Percentiles rank a stretch among this genome's conserved stretches.
phyloP scores from a whole-genome alignment of 1,284 basidiomycete genomes.

The Clitocybe nebularis region DNA sequence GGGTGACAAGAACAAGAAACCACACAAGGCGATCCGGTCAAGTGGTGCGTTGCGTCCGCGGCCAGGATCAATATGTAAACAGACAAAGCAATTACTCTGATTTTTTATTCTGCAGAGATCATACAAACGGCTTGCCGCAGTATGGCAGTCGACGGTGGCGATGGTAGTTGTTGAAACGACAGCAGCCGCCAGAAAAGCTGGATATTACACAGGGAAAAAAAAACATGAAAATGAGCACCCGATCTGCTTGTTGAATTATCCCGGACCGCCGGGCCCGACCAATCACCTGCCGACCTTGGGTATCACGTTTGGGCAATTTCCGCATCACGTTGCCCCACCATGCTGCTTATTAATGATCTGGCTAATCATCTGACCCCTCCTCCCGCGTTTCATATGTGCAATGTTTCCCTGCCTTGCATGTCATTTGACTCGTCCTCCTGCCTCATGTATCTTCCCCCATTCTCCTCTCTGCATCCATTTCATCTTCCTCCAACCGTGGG shows the following conservation, averaged over 20 bases:
- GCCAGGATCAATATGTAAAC: constrained; percentile 2
- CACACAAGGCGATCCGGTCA: not conserved
- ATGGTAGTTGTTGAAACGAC: not conserved
- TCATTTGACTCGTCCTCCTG: constrained; percentile 1
- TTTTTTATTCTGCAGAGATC: too few species aligned
- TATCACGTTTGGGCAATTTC: not conserved
- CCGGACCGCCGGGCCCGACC: not conserved
- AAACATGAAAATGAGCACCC: not conserved
- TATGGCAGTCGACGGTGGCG: not conserved
- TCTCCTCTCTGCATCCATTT: not conserved
- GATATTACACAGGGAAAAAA: not conserved
- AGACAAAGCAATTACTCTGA: not conserved
- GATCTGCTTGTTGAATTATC: not conserved
- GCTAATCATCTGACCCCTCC: not conserved
- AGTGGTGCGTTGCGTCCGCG: not conserved
- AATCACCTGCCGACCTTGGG: not conserved
- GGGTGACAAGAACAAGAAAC: not conserved
- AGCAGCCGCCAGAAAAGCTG: not conserved
- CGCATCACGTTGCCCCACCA: not conserved
- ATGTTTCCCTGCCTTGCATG: not conserved
- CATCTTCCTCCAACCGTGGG: not conserved
- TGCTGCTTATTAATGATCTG: not conserved
- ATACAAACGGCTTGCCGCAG: not conserved
- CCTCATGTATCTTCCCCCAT: constrained; percentile 1
- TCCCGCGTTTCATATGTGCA: not conserved